These are phyloP conservation scores for Aureobasidium sp. DNA, from an alignment of 2,329 filamentous ascomycete species.

Conservation along the genomic window DNA sequence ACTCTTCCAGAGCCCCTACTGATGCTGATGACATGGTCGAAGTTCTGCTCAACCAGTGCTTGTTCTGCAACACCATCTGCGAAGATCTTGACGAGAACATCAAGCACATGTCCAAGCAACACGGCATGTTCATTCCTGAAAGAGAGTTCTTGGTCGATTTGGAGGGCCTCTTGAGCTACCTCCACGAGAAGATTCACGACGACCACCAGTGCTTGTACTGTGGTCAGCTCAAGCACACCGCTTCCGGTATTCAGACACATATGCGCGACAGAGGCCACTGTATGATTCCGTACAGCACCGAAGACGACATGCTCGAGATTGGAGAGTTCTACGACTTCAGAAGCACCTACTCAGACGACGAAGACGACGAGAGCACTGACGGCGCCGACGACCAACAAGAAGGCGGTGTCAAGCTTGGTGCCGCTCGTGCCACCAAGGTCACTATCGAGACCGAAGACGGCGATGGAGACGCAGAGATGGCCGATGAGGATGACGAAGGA, in stretches of 20 bases:
- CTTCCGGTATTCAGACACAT: slow-evolving; percentile 81
- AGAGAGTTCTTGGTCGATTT: slow-evolving; percentile 74
- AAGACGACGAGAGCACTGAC: slow-evolving; percentile 51
- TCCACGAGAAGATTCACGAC: slow-evolving; percentile 73
- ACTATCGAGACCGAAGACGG: slow-evolving; percentile 42
- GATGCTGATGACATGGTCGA: slow-evolving; percentile 29
- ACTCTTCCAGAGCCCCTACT: slow-evolving; percentile 17
- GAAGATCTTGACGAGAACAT: slow-evolving; percentile 69
- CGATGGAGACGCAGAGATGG: slow-evolving; percentile 49
- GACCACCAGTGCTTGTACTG: slow-evolving; percentile 84
- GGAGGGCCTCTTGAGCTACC: slow-evolving; percentile 69
- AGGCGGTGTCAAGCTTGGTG: slow-evolving; percentile 63
- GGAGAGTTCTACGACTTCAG: slow-evolving; percentile 97
- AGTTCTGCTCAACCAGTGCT: slow-evolving; percentile 51
- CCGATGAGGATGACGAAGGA: slow-evolving; percentile 59
- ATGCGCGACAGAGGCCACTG: slow-evolving; percentile 97
- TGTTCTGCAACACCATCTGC: slow-evolving; percentile 89
- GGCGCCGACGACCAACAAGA: slow-evolving; percentile 39
- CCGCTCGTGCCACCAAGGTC: slow-evolving; percentile 46
- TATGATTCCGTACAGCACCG: slow-evolving; percentile 85
- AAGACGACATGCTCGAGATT: slow-evolving; percentile 87
- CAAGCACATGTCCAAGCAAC: slow-evolving; percentile 82
- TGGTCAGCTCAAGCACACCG: slow-evolving; percentile 70
- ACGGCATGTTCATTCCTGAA: slow-evolving; percentile 95
- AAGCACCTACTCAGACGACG: slow-evolving; percentile 84